A percentile compares a stretch with the other conserved stretches of the same genome.
Conservation (phyloP, 2,329 filamentous ascomycete genomes). For the Penicillium sclerotigenum region DNA sequence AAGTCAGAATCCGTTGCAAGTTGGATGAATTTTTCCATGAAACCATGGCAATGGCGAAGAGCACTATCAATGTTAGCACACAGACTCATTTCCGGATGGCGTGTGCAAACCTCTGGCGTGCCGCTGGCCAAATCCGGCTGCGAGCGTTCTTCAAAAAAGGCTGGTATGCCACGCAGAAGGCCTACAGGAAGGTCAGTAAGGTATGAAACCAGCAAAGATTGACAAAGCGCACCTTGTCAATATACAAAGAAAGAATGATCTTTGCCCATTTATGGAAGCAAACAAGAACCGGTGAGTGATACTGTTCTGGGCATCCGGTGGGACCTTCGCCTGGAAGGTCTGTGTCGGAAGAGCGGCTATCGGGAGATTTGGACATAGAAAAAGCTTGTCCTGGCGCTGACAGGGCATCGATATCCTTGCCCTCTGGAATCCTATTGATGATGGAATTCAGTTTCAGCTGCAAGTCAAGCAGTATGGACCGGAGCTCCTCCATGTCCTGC, state of each 20-base stretch:
- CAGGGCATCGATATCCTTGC: conserved; percentile 20
- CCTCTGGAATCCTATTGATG: conserved; percentile 43
- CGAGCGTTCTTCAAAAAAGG: conserved; percentile 49
- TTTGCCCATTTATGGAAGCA: conserved; percentile 48
- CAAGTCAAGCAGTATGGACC: conserved; percentile 41
- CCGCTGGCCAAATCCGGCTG: conserved; percentile 47
- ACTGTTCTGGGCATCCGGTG: conserved; percentile 41
- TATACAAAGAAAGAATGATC: conserved; percentile 45
- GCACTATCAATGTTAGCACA: conserved; percentile 32
- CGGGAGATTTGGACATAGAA: conserved; percentile 32
- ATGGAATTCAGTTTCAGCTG: conserved; percentile 43
- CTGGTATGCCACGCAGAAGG: conserved; percentile 48
- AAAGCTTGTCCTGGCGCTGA: conserved; percentile 19
- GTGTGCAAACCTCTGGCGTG: conserved; percentile 41
- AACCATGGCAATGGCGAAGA: conserved; percentile 47
- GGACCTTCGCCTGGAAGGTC: conserved; percentile 38
- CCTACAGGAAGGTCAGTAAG: conserved; percentile 24
- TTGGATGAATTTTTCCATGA: conserved; percentile 50
- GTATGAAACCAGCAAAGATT: background rate
- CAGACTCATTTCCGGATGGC: background rate
- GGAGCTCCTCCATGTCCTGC: conserved; percentile 45
- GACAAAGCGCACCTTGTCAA: conserved; percentile 39
- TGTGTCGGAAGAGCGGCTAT: conserved; percentile 24
- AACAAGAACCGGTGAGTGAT: conserved; percentile 43
- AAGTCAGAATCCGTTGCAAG: conserved; percentile 48